Percentiles rank a stretch among this genome's conserved stretches.
Conservation (phyloP, 106 monocot genomes). For the Dendrobium officinale region DNA sequence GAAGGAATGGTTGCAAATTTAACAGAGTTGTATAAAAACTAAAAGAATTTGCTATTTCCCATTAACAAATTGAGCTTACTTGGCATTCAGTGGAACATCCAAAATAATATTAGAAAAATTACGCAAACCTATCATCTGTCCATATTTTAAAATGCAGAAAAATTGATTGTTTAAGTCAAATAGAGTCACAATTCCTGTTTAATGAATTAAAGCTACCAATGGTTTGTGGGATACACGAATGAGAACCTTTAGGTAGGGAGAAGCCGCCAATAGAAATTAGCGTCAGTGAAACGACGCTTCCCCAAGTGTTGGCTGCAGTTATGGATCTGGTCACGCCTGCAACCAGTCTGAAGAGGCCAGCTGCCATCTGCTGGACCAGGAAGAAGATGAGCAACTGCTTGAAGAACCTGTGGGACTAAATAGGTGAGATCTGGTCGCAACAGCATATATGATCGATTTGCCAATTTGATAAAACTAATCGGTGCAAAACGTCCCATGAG, state of each 20-base stretch:
- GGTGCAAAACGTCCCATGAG: too few species aligned
- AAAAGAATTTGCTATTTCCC: background rate
- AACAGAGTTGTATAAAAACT: background rate
- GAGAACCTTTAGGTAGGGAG: conserved; percentile 51
- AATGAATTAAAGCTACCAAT: background rate
- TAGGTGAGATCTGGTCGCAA: background rate
- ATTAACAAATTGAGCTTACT: background rate
- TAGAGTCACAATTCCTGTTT: background rate
- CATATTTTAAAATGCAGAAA: background rate
- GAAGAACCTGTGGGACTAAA: conserved; percentile 36
- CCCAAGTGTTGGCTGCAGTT: conserved; percentile 51
- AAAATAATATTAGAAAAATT: background rate
- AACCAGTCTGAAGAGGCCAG: conserved; percentile 48
- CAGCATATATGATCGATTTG: background rate
- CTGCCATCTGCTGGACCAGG: conserved; percentile 65
- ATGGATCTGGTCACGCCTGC: conserved; percentile 46
- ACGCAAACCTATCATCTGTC: background rate
- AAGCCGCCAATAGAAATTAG: conserved; percentile 65
- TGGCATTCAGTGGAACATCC: background rate
- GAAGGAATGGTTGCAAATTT: background rate
- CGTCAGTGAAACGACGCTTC: conserved; percentile 37
- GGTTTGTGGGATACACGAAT: background rate
- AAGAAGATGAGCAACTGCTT: conserved; percentile 64
- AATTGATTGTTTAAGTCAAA: background rate
- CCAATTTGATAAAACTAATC: too few species aligned